Percentiles rank a stretch among this genome's conserved stretches.
These are phyloP conservation scores for Babesia caballi DNA, from an alignment of 169 alveolate species.

Conservation along the genomic window DNA sequence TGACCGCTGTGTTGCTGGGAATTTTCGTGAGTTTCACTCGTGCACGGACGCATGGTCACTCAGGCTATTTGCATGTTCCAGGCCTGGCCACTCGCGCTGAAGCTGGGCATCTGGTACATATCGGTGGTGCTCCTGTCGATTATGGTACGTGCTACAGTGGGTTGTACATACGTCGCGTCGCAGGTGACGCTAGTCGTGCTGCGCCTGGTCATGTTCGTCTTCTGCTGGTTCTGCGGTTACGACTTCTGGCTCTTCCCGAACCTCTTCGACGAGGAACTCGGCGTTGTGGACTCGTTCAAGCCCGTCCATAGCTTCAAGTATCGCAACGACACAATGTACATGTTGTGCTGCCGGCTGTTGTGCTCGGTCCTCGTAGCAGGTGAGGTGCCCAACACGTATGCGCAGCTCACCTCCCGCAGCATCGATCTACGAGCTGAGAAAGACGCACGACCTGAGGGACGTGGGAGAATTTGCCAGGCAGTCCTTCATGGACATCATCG, in stretches of 20 bases:
- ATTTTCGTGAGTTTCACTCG: conserved; percentile 62
- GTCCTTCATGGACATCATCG: conserved; percentile 80
- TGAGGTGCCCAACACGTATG: not conserved
- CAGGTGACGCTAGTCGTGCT: conserved; percentile 67
- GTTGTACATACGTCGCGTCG: not conserved
- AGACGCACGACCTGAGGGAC: conserved; percentile 79
- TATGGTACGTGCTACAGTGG: conserved; percentile 45
- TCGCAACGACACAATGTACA: conserved; percentile 72
- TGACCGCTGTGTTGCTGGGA: conserved; percentile 71
- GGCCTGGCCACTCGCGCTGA: conserved; percentile 83
- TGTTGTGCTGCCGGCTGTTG: conserved; percentile 73
- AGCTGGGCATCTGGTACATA: conserved; percentile 80
- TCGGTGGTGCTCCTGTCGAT: conserved; percentile 78
- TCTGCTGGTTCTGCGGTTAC: conserved; percentile 82
- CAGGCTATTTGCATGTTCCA: conserved; percentile 83
- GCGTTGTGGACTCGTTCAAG: conserved; percentile 82
- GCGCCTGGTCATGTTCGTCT: conserved; percentile 71
- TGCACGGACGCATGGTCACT: too few relatives aligned
- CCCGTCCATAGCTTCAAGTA: conserved; percentile 73
- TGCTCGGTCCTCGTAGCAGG: conserved; percentile 81
- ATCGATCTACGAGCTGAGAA: conserved; percentile 77
- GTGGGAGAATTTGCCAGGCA: conserved; percentile 80
- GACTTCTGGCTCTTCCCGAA: conserved; percentile 85
- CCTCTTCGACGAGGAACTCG: conserved; percentile 84
- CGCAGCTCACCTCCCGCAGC: conserved; percentile 3